Conservation (phyloP, 2,329 filamentous ascomycete genomes). For the Hysterium pulicare region DNA sequence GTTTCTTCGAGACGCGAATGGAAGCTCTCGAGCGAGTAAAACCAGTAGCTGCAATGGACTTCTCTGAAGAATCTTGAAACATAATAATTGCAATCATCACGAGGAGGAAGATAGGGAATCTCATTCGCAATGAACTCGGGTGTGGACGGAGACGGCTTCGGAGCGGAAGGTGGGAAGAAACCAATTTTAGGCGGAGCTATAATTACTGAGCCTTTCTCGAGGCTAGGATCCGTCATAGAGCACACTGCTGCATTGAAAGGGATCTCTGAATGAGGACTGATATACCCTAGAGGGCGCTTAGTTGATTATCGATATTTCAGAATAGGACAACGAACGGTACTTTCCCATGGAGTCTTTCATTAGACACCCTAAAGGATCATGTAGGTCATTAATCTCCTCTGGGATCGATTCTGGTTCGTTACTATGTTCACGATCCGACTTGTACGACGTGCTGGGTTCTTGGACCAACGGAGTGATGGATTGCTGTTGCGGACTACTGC, state of each 20-base stretch:
- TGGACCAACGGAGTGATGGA: constrained; percentile 21
- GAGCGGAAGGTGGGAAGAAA: constrained; percentile 25
- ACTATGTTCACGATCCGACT: too few relatives aligned
- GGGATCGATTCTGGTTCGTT: constrained; percentile 21
- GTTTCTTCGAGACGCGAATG: constrained; percentile 31
- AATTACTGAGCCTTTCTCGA: constrained; percentile 20
- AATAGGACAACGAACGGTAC: constrained; percentile 21
- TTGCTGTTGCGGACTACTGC: constrained; percentile 19
- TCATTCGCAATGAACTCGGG: constrained; percentile 15
- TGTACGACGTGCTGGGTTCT: constrained; percentile 1
- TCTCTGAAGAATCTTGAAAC: constrained; percentile 32
- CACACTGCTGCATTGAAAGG: constrained; percentile 37
- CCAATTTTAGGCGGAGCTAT: constrained; percentile 30
- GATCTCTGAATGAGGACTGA: constrained; percentile 36
- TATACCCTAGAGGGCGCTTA: constrained; percentile 20
- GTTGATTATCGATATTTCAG: not conserved
- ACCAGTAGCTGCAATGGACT: constrained; percentile 36
- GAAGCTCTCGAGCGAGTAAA: constrained; percentile 33
- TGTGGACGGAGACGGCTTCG: constrained; percentile 11
- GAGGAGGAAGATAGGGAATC: constrained; percentile 26
- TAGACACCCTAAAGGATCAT: constrained; percentile 36
- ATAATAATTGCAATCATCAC: constrained; percentile 28
- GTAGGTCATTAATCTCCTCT: constrained; percentile 32
- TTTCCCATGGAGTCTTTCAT: constrained; percentile 35
- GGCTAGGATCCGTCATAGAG: constrained; percentile 19